phyloP scores from a whole-genome alignment of 306 rosid species.

The Comarum palustre region DNA sequence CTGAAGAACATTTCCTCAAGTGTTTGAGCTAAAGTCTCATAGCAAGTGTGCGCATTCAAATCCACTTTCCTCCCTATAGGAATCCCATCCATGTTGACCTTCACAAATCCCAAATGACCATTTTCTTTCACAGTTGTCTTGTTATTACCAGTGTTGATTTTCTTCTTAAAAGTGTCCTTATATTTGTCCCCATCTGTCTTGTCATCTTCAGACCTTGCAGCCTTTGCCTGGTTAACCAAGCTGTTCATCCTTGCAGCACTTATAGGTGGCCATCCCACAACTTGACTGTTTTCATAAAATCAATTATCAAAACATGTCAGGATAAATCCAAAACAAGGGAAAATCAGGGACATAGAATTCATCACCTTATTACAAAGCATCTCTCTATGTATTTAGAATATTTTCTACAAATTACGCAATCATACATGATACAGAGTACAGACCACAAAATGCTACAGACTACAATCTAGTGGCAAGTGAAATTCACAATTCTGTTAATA shows the following conservation, averaged over 20 bases:
- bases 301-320: constrained; percentile 1
- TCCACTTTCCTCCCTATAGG: constrained; percentile 66
- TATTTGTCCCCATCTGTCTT: constrained; percentile 29
- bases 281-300: constrained; percentile 49
- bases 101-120: constrained; percentile 51
- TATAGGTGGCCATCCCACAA: constrained; percentile 78
- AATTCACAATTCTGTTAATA: background rate
- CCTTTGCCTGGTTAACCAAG: constrained; percentile 57
- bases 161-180: constrained; percentile 37
- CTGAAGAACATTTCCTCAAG: constrained; percentile 64
- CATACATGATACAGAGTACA: background rate
- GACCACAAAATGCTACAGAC: background rate
- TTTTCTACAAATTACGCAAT: background rate
- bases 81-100: constrained; percentile 63
- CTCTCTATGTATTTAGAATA: background rate
- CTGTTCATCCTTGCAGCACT: constrained; percentile 62
- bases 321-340: background rate
- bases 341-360: background rate
- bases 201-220: constrained; percentile 47
- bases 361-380: background rate
- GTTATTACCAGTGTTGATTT: constrained; percentile 24
- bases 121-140: constrained; percentile 35
- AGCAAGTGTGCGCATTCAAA: constrained; percentile 62
- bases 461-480: background rate
- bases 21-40: constrained; percentile 53